Base-by-base conservation (phyloP, 2,329 filamentous ascomycete species). In the Rhynchosporium secalis region DNA sequence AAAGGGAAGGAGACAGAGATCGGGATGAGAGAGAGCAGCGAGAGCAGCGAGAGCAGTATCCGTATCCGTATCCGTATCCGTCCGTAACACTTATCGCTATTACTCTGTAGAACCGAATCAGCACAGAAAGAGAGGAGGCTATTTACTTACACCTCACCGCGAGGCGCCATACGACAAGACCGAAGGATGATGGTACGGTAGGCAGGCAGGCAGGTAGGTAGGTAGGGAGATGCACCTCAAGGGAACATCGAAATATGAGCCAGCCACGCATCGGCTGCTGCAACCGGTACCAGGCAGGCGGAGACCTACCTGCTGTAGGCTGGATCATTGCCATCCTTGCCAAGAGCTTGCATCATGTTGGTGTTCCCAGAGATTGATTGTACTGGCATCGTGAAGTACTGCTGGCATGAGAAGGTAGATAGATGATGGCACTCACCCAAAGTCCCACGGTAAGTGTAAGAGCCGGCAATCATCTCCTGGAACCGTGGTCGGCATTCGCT, bases 381-480 rank as follows among this genome's bases (percentile, higher is more conserved):
- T 40, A 56, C 45, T 56, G 54, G 31, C 40, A 36, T 26, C 40
- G 20, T 56, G 13, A 33, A 33, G 26, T 38, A 29, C 31, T 13
- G 38, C 45, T 10, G n/a, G 58, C 51, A 61, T 61, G 33, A 56
- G 43, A 20, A 13, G 20, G 28, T 55, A 61, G 29, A 61, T 51
- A 20, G 20, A 20, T 20, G 46, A 61, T 43, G 56, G 56, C 20
- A 48, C 43, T 49, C n/a, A 29, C 43, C 5, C 12, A 38, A 28
- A n/a, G 28, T 36, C 33, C 36, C 40, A 20, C 51, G 58, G 31
- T 15, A 47, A 49, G 40, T 20, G 20, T 20, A 20, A 20, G 20
- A 55, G 29, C n/a, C 38, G 20, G 36, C 10, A 40, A 2, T 41
- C 29, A 54, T 40, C 51, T 54, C 33, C 6, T 36, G 33, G 6